These are phyloP conservation scores for Gleditsia sinensis DNA, from an alignment of 306 rosid species.

Conservation along the genomic window DNA sequence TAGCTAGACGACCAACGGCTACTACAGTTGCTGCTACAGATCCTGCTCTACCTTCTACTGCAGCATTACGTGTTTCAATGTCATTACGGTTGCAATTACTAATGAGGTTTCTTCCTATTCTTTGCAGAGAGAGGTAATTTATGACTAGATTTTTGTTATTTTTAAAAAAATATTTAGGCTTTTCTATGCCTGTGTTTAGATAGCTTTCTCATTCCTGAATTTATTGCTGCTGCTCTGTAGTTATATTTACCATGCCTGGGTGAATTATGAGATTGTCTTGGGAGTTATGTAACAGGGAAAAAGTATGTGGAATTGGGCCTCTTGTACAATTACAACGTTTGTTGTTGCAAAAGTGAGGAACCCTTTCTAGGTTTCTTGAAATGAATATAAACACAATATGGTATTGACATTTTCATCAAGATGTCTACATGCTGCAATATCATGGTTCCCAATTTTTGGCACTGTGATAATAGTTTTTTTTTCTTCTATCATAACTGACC, in stretches of 20 bases:
- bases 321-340: neutral
- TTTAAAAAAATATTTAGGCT: too few species aligned
- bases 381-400: neutral
- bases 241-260: neutral
- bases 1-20: constrained; percentile 68
- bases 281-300: neutral
- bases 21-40: constrained; percentile 39
- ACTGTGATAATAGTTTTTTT: constrained; percentile 10
- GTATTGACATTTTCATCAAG: neutral
- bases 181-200: neutral
- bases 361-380: neutral
- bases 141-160: constrained; percentile 12
- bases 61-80: constrained; percentile 85
- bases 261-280: constrained; percentile 13
- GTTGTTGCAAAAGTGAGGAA: neutral
- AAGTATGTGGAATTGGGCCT: neutral
- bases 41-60: constrained; percentile 71
- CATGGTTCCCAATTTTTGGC: neutral
- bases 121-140: constrained; percentile 75
- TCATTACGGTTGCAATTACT: constrained; percentile 77
- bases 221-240: neutral
- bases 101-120: constrained; percentile 85
- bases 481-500: neutral
- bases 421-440: neutral
- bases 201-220: constrained; percentile 9